These are phyloP conservation scores for Porcisia hertigi DNA, from an alignment of 208 protist genomes.

Conservation along the genomic window DNA sequence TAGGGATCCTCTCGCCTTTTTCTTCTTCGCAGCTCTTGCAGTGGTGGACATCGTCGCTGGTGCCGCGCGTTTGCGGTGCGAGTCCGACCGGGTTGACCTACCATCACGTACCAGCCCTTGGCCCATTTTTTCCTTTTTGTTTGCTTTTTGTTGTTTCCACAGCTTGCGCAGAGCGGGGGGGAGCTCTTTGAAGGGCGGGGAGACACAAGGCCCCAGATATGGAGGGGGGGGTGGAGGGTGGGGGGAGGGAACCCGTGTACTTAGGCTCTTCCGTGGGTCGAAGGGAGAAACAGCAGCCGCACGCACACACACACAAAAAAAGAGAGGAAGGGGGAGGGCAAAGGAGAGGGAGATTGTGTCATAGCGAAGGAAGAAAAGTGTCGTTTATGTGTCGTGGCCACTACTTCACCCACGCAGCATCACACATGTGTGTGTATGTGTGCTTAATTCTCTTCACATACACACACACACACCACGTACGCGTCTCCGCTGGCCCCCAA, in stretches of 20 bases:
- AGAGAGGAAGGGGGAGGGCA: not conserved
- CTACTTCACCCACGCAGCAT: too few relatives aligned
- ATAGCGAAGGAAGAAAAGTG: not conserved
- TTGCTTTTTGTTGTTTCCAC: too few relatives aligned
- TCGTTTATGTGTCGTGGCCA: not conserved
- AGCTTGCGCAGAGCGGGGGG: too few relatives aligned
- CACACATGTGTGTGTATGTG: too few relatives aligned
- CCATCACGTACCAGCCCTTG: not conserved
- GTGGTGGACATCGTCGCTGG: not conserved
- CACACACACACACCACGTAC: too few relatives aligned
- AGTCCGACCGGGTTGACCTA: not conserved
- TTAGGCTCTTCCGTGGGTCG: too few relatives aligned
- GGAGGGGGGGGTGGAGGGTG: not conserved
- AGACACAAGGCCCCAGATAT: too few relatives aligned
- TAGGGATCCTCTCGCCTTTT: not conserved
- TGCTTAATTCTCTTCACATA: too few relatives aligned
- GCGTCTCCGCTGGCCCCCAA: too few relatives aligned
- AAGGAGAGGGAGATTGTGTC: too few relatives aligned
- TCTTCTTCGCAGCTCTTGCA: not conserved
- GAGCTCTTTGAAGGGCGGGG: too few relatives aligned
- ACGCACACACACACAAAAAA: not conserved
- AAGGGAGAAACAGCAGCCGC: too few relatives aligned
- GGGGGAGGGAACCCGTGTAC: not conserved
- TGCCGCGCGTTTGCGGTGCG: not conserved
- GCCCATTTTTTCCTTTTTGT: not conserved